Evolutionary conservation across 352 stramenopile genomes (phyloP), one percentile per base, ranked within the genome.

Genomic region (Pythium aristosporum): DNA sequence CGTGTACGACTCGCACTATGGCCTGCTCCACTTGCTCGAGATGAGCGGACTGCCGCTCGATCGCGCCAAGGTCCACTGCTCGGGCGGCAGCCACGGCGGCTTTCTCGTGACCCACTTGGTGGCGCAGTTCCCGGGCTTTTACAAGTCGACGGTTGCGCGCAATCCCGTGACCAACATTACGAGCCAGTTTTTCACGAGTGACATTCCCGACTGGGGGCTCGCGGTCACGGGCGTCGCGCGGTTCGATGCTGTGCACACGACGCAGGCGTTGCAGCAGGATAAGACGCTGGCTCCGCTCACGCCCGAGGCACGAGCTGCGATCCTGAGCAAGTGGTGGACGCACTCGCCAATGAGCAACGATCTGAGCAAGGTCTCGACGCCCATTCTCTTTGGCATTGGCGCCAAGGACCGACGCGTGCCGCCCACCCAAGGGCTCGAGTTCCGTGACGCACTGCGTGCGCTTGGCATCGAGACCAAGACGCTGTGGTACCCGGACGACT

Each of bases 121-220:
- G 52, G 90, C 82, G 11, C 91, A 98, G 71, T 97, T 98, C 74
- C 96, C 96, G n/a, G 78, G 87, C 15, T 86, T 98, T 49, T 99
- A 98, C 80, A 88, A 89, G 66, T 96, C 89, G 20, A 94, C 82
- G 23, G 87, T 91, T 28, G 75, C 88, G 51, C 80, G 88, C 42
- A 98, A 98, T 75, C 95, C 93, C 3, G 93, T 98, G 6, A 96
- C 87, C 0, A 98, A 99, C 75, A 96, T 99, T 65, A 82, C 93
- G 25, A 90, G 80, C 37, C 92, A 98, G 85, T 89, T 97, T 41
- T 97, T 92, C 69, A 83, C 84, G 20, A 98, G 90, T 16, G 96
- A 99, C 75, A 99, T 99, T 75, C 91, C 93, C n/a, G 96, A 99
- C 63, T 99, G 96, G 96, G 94, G 83, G 25, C 85, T 97, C 32